Evolutionary conservation across 2,329 filamentous ascomycete genomes (phyloP), one percentile per base, ranked within the genome.

Genomic region (Proliferodiscus dingleyae): DNA sequence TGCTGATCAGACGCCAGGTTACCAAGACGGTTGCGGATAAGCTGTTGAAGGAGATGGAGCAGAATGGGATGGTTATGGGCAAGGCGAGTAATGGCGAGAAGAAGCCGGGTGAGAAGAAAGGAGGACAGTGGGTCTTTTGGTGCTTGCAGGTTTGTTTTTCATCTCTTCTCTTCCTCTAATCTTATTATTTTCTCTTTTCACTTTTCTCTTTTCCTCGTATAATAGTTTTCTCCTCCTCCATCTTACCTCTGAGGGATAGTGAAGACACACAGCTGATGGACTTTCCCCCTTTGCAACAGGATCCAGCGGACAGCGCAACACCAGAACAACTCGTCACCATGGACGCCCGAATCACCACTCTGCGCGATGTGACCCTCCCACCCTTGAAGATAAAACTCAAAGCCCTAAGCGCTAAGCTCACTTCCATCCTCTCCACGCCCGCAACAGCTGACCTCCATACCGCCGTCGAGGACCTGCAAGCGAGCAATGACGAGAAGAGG

Each of bases 11-110:
- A n/a, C n/a, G n/a, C n/a, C n/a, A 63, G 61, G 47, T 59, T 15
- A 57, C 50, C 6, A 51, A 59, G 74, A 77, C 78, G 10, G 70
- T 77, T 34, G 72, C 80, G 19, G 72, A 72, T 22, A 85, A 83
- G 62, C 59, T 77, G 24, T 66, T 85, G 26, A 81, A 80, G 55
- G 80, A 83, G 48, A 66, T 85, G 61, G 74, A 80, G 49, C 78
- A 83, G 53, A 71, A 70, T 33, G 75, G 75, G 9, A 65, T 77
- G 53, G 77, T 85, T 33, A 77, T 77, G 56, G 77, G 75, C 40
- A 74, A 64, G 34, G 58, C 58, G 0, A 59, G 59, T 1, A 61
- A 61, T 44, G 58, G 56, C 2, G 59, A 61, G 38, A 54, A 56
- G 15, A 34, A 34, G 9, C 15, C 32, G 4, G 58, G 56, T 2